Evolutionary conservation across 108 stramenopile genomes (phyloP), one percentile per base, ranked within the genome.

Genomic region (Nitzschia sp.): DNA sequence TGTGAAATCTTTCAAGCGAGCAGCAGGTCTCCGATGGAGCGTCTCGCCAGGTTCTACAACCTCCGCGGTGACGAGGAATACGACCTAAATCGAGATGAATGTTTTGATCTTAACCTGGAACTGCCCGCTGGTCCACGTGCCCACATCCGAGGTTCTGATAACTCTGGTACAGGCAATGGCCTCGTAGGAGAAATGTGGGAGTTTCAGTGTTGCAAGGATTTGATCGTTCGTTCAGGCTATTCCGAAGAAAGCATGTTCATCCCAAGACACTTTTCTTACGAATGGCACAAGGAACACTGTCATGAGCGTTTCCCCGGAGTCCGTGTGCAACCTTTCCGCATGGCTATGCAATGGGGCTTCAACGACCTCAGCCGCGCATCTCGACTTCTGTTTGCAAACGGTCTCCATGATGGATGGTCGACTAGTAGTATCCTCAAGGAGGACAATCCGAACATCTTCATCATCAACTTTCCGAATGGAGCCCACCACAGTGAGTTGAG

Each of bases 401-500:
- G 84, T 17, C 38, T 88, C 66, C 69, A 59, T 13, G 74, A 75
- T 44, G 74, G 67, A 1, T 75, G 74, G 72, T 66, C 61, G 17
- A 46, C 64, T 48, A 75, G 78, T 52, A 88, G 89, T 3, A 66
- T 91, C 63, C 77, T 86, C 28, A 83, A 87, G 44, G 63, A 81
- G 55, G 71, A 72, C 30, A 34, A 82, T 38, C 76, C 79, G 21
- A 80, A 83, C 46, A 52, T 94, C 13, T 30, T 80, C 9, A 85
- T 76, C 2, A 19, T 94, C 48, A 94, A 94, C 62, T 86, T 94
- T 38, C 80, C 80, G 33, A 87, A 87, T 67, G 92, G 92, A 5
- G 92, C 92, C 9, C 92, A 94, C 74, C 89, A 91, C 63, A 73
- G 66, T 32, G 92, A 94, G 44, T 58, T 94, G 35, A 64, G 75